Base-by-base conservation (phyloP, 1,284 basidiomycete genomes). In the Boletus sp. region DNA sequence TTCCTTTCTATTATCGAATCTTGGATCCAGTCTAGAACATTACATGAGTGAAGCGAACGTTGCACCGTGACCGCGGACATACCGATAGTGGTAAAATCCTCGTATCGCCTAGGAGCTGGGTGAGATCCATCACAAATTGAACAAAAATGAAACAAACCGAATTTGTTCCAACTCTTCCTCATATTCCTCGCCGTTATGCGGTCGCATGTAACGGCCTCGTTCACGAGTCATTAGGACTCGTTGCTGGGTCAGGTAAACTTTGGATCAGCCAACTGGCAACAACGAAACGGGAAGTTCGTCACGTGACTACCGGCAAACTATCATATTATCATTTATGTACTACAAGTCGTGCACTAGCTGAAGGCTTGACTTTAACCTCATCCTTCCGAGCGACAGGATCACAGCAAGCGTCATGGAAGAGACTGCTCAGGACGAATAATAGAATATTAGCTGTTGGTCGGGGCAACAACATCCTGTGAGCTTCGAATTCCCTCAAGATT, bases 1-100 rank as follows among this genome's bases (percentile, higher is more conserved):
- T 86, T 88, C 25, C 91, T 77, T 61, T 97, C 93, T 32, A 90
- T 78, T 44, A 94, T 81, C 2, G 92, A 91, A 70, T 97, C 94
- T 62, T 95, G 89, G 49, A 97, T 89, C 94, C 93, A 97, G 67
- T 97, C 93, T 76, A 52, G 36, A 23, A 41, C 27, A 47, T 49
- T 41, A 45, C 44, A 48, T 46, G 46, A 53, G 42, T n/a, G 39
- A 17, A 41, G 27, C 35, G 35, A 52, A 47, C 13, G 38, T 50
- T 32, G 29, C 27, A 45, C 9, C 20, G 8, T 30, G 33, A 48
- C 59, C 53, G 51, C 55, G 47, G 41, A 67, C 75, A 59, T 56
- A 82, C 84, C 84, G 48, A 87, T 86, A 26, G 84, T 87, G 20
- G 84, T 87, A 62, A 95, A 94, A 71, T 94, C 91, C 69, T 86